Base-by-base conservation (phyloP, 352 stramenopile genomes). In the Phytophthora pini region DNA sequence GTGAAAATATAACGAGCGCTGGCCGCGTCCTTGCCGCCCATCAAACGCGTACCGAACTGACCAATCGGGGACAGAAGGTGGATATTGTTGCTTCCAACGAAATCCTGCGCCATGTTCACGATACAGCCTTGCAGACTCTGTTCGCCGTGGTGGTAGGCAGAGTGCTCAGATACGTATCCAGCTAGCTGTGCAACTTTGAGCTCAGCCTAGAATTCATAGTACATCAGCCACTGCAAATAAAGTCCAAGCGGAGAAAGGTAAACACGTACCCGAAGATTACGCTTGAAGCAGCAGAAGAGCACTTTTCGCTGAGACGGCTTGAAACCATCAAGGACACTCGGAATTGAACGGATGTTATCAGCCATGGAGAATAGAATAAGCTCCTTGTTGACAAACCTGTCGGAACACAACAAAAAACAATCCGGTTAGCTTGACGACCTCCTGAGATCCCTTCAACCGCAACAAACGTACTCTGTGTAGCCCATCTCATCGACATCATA, bases 241-340 rank as follows among this genome's bases (percentile, higher is more conserved):
- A 29, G 51, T 10, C 32, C 27, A 31, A 17, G 11, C 34, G 56
- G 11, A 17, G 91, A 29, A 29, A 48, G 61, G 4, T 22, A 41
- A 92, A 82, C 34, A 60, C 86, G 73, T 49, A 93, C 84, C 68
- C 97, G 98, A 44, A 99, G 84, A 57, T 99, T 99, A 46, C 97
- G 88, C 77, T 99, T 99, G 72, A 99, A 99, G 69, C 96, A 99
- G 51, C 90, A 92, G 72, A 98, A 99, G 10, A 99, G 73, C 8
- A 99, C 97, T 72, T 99, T 99, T 5, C 97, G 88, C 68, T 99
- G 97, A 31, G 93, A 98, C n/a, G 97, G 97, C 76, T 99, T 99
- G 59, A 99, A 93, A 15, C 97, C 97, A 80, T 99, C 97, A 7
- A 99, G 83, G 4, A 98, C 77, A 67, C 76, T 97, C 7, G 97